A percentile compares a stretch with the other conserved stretches of the same genome.
Conservation (phyloP, 163 green algal species). For the Prototheca stagnorum region DNA sequence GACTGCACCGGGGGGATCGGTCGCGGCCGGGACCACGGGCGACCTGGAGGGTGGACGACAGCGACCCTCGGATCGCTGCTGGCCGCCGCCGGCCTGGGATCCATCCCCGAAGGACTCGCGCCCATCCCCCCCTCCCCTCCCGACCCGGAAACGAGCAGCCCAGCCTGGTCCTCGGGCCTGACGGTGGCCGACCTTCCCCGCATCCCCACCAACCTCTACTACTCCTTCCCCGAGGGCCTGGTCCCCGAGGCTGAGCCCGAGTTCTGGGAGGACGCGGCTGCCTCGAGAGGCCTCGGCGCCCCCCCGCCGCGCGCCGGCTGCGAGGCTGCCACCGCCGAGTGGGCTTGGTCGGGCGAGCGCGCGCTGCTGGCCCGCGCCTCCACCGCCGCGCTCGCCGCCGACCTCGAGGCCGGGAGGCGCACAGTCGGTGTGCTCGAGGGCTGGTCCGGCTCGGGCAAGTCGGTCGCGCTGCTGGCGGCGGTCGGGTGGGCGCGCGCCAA, state of each 20-base stretch:
- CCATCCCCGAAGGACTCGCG: no score
- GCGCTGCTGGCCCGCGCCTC: background rate
- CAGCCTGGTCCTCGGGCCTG: background rate
- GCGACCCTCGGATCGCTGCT: no score
- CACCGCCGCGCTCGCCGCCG: background rate
- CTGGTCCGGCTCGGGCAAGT: slow-evolving; percentile 42
- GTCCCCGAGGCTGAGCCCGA: slow-evolving; percentile 11
- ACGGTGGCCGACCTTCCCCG: background rate
- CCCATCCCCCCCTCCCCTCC: no score
- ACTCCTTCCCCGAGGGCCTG: slow-evolving; percentile 4
- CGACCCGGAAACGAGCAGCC: no score
- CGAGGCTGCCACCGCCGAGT: background rate
- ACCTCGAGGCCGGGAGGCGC: background rate
- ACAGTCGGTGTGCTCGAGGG: slow-evolving; percentile 29
- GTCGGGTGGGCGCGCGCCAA: slow-evolving; percentile 30
- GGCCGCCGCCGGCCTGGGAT: no score
- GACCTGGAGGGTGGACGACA: no score
- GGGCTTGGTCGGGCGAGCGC: background rate
- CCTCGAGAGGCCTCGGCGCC: slow-evolving; percentile 6
- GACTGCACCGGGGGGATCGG: no score
- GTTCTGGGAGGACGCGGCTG: slow-evolving; percentile 19
- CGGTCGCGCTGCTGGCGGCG: slow-evolving; percentile 34
- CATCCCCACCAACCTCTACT: slow-evolving; percentile 4
- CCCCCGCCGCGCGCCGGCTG: background rate
- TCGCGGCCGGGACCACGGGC: no score